phyloP scores from a whole-genome alignment of 2,329 filamentous ascomycete genomes.

The Penicillium glabrum region DNA sequence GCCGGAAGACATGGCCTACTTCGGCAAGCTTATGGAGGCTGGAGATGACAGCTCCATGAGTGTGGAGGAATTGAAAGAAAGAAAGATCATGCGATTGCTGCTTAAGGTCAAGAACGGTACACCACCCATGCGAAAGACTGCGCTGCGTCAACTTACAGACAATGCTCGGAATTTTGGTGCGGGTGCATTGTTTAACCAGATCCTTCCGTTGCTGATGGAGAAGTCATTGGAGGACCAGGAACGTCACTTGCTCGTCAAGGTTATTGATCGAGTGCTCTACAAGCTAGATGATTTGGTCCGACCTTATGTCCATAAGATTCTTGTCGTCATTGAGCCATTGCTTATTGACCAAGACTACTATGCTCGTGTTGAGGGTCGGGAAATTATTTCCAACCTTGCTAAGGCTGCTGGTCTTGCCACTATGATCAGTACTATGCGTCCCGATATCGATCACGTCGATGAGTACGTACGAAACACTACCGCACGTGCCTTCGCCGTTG shows the following conservation, averaged over 20 bases:
- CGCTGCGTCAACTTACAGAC: constrained; percentile 92
- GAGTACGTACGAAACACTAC: constrained; percentile 99
- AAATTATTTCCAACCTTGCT: constrained; percentile 96
- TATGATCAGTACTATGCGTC: constrained; percentile 99
- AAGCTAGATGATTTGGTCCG: constrained; percentile 96
- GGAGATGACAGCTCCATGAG: constrained; percentile 88
- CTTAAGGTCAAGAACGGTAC: constrained; percentile 99
- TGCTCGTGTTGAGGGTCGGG: constrained; percentile 92
- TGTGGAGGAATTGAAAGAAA: constrained; percentile 93
- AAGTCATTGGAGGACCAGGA: constrained; percentile 97
- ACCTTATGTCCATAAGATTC: constrained; percentile 95
- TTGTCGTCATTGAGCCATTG: constrained; percentile 98
- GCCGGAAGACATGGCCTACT: constrained; percentile 97
- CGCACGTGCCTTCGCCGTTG: constrained; percentile 92
- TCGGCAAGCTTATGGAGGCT: constrained; percentile 93
- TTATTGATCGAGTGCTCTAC: constrained; percentile 97
- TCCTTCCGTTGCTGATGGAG: constrained; percentile 95
- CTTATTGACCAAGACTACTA: constrained; percentile 99
- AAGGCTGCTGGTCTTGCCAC: constrained; percentile 96
- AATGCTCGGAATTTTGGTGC: constrained; percentile 96
- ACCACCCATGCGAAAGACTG: constrained; percentile 97
- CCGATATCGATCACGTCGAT: constrained; percentile 96
- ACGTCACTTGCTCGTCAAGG: constrained; percentile 95
- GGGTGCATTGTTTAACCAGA: constrained; percentile 93
- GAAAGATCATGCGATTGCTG: constrained; percentile 96